Percentiles rank a stretch among this genome's conserved stretches.
phyloP scores from a whole-genome alignment of 2,329 filamentous ascomycete species.

The Monosporascus sp. region DNA sequence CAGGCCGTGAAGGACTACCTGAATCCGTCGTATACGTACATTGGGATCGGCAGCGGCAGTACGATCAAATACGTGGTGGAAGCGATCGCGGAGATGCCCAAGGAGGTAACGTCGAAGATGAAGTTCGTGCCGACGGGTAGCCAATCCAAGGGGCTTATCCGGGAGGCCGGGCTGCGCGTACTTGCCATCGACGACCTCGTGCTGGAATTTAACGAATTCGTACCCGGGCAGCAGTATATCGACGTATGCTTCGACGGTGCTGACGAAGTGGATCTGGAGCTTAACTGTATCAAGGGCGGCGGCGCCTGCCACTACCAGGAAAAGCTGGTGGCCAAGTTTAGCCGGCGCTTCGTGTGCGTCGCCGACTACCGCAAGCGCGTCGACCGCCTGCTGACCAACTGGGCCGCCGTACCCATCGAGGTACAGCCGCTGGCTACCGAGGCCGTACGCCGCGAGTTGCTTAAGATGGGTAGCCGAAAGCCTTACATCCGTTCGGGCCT shows the following conservation, averaged over 20 bases:
- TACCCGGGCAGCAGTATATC: conserved; percentile 50
- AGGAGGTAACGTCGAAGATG: conserved; percentile 55
- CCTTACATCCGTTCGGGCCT: conserved; percentile 69
- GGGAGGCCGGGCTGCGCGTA: conserved; percentile 69
- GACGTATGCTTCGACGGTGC: conserved; percentile 96
- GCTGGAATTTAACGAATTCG: conserved; percentile 34
- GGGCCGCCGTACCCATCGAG: conserved; percentile 87
- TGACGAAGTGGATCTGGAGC: conserved; percentile 89
- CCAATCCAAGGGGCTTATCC: conserved; percentile 83
- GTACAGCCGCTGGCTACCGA: conserved; percentile 80
- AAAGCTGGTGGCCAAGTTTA: conserved; percentile 84
- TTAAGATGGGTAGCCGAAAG: conserved; percentile 64
- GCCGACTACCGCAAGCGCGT: conserved; percentile 92
- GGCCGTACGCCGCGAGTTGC: conserved; percentile 69
- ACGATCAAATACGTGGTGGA: conserved; percentile 84
- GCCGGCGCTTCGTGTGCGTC: conserved; percentile 82
- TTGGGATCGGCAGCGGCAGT: conserved; percentile 78
- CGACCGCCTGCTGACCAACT: conserved; percentile 65
- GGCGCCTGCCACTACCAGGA: conserved; percentile 98
- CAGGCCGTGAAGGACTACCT: conserved; percentile 70
- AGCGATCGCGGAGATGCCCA: conserved; percentile 62
- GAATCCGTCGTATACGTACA: conserved; percentile 77
- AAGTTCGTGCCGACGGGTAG: conserved; percentile 89
- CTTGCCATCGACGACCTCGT: conserved; percentile 75
- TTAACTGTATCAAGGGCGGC: conserved; percentile 97